These are phyloP conservation scores for Sporothrix phasma DNA, from an alignment of 2,329 filamentous ascomycete species.

Conservation along the genomic window DNA sequence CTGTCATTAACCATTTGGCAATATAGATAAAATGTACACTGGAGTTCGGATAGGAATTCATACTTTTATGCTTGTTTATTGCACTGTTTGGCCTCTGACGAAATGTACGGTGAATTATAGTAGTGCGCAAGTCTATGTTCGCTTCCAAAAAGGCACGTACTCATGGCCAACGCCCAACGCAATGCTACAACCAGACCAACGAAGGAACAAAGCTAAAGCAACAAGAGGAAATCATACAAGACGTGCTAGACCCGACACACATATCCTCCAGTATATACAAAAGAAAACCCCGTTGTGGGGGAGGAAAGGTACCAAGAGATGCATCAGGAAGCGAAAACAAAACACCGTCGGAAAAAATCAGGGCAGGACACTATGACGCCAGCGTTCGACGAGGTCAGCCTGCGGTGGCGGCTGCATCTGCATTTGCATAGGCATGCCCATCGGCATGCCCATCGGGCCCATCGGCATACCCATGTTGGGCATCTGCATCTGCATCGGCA, in stretches of 20 bases:
- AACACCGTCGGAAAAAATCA: slow-evolving; percentile 1
- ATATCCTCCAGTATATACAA: not conserved
- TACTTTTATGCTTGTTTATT: not conserved
- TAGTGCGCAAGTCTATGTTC: not conserved
- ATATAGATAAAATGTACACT: slow-evolving; percentile 11
- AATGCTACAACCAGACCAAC: not conserved
- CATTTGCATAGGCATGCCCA: slow-evolving; percentile 19
- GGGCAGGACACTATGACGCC: slow-evolving; percentile 26
- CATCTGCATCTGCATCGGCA: slow-evolving; percentile 14
- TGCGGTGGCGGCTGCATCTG: slow-evolving; percentile 20
- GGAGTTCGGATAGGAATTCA: slow-evolving; percentile 6
- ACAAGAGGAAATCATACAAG: no score
- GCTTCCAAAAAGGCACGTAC: not conserved
- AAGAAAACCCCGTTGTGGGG: no score
- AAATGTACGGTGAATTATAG: not conserved
- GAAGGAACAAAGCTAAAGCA: not conserved
- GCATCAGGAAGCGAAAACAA: not conserved
- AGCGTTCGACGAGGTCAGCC: slow-evolving; percentile 27
- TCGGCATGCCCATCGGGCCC: slow-evolving; percentile 9
- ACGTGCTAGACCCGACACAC: not conserved
- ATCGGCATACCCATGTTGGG: slow-evolving; percentile 5
- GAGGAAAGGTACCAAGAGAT: no score
- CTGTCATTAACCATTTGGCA: not conserved
- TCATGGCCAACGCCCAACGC: slow-evolving; percentile 4
- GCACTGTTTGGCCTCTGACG: not conserved